These are phyloP conservation scores for Wickerhamiella pararugosa DNA, from an alignment of 1,139 yeast species.

Conservation along the genomic window DNA sequence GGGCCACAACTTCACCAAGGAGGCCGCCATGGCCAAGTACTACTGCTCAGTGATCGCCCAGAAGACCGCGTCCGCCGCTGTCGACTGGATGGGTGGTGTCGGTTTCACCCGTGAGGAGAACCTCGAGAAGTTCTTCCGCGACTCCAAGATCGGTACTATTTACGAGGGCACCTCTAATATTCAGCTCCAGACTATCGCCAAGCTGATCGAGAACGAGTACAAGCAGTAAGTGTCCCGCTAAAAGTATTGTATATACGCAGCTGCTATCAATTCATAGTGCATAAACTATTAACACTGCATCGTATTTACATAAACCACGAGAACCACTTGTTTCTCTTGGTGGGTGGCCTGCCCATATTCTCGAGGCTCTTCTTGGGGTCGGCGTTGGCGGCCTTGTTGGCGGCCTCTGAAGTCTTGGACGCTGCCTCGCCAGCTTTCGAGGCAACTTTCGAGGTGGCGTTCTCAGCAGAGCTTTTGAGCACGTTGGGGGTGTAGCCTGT, in stretches of 20 bases:
- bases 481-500: too few relatives aligned
- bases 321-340: slow-evolving; percentile 3
- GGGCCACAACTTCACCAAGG: slow-evolving; percentile 28
- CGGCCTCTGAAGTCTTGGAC: neutral
- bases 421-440: neutral
- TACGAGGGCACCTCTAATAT: slow-evolving; percentile 33
- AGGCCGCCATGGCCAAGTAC: slow-evolving; percentile 34
- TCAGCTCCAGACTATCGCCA: slow-evolving; percentile 32
- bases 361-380: neutral
- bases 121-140: slow-evolving; percentile 31
- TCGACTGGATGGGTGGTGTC: slow-evolving; percentile 36
- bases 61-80: slow-evolving; percentile 28
- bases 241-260: neutral
- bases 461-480: neutral
- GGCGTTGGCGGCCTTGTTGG: too few relatives aligned
- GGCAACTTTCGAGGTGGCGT: neutral
- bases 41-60: slow-evolving; percentile 31
- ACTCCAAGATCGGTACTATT: slow-evolving; percentile 32
- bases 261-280: neutral
- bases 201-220: slow-evolving; percentile 26
- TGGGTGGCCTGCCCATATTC: slow-evolving; percentile 2
- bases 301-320: slow-evolving; percentile 2
- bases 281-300: neutral
- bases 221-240: slow-evolving; percentile 7
- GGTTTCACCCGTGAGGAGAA: slow-evolving; percentile 32